Evolutionary conservation across 257 asterid genomes (phyloP).

Genomic region (Fraxinus cuspidata): DNA sequence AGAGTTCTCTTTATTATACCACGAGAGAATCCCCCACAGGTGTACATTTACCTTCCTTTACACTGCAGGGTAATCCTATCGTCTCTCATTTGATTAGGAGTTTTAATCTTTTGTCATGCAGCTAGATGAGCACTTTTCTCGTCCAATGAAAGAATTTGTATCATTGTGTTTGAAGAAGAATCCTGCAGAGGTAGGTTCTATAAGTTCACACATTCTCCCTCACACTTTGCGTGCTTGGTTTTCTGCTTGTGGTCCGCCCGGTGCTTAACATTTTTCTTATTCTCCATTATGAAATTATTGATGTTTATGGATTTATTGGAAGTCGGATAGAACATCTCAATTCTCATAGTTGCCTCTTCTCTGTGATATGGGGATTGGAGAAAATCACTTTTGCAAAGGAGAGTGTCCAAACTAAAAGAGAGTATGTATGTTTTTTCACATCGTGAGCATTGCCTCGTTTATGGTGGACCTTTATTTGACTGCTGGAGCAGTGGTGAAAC

Average conservation of each 20-base stretch:
- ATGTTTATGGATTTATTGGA: background rate
- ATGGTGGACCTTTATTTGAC: background rate
- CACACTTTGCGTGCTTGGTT: background rate
- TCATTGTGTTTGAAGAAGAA: slow-evolving; percentile 85
- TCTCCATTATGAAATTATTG: background rate
- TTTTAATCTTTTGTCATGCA: slow-evolving; percentile 49
- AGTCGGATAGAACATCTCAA: background rate
- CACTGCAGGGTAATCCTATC: background rate
- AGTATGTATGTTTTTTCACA: background rate
- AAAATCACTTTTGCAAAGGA: background rate
- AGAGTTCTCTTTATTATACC: slow-evolving; percentile 99
- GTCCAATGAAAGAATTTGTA: slow-evolving; percentile 89
- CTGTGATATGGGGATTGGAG: background rate
- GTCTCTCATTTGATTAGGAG: slow-evolving; percentile 11
- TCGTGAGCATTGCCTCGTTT: background rate
- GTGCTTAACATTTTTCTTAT: background rate
- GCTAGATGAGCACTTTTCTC: slow-evolving; percentile 98
- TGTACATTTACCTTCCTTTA: slow-evolving; percentile 28
- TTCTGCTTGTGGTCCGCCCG: background rate
- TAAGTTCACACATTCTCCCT: slow-evolving; percentile 15
- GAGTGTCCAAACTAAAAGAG: background rate
- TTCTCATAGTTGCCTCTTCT: background rate
- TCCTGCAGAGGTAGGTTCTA: slow-evolving; percentile 80
- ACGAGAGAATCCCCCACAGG: slow-evolving; percentile 99
- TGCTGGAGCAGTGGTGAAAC: background rate